Conservation (phyloP, 73 alveolate species). For the Stentor roeselii region DNA sequence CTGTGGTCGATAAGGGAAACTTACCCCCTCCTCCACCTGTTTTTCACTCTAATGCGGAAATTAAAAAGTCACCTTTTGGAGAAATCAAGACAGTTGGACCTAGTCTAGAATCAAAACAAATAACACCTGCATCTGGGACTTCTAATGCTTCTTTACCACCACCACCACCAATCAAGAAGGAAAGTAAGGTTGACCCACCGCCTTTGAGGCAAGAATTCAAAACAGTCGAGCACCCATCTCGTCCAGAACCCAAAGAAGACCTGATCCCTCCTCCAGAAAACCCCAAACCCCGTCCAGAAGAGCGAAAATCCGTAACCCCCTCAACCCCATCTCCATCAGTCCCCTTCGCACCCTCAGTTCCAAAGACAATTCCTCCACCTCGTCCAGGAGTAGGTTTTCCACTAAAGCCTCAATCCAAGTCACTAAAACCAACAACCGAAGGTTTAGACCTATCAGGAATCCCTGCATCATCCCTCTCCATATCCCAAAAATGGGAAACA, state of each 20-base stretch:
- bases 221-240: neutral
- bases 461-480: neutral
- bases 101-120: neutral
- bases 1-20: neutral
- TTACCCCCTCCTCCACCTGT: slow-evolving; percentile 48
- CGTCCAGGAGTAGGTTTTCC: neutral
- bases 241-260: neutral
- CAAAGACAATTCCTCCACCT: neutral
- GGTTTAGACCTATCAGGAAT: neutral
- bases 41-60: neutral
- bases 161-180: neutral
- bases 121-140: neutral
- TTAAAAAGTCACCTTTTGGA: neutral
- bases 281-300: neutral
- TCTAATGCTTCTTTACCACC: neutral
- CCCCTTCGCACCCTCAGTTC: neutral
- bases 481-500: neutral
- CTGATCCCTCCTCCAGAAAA: neutral
- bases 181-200: too few relatives aligned
- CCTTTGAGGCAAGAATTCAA: too few relatives aligned
- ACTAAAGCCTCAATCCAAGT: neutral
- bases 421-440: neutral
- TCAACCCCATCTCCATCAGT: neutral
- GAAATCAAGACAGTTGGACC: neutral
- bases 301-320: neutral